Conservation (phyloP, 257 asterid genomes). For the Nicotiana sylvestris region DNA sequence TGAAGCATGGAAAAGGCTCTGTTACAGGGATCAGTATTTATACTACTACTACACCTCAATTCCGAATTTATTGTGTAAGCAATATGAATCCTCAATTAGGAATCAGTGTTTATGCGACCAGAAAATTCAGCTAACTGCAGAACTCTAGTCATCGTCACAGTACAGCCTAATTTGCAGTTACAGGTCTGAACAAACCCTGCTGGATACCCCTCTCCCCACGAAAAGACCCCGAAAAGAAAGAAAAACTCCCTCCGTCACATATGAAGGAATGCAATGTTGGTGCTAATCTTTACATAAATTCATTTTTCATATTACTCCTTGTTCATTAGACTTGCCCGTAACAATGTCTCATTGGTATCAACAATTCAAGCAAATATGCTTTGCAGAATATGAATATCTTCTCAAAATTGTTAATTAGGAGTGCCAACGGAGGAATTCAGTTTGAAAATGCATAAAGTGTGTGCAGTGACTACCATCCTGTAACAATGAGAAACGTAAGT, state of each 20-base stretch:
- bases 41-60: neutral
- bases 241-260: neutral
- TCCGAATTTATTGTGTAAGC: neutral
- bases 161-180: neutral
- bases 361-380: neutral
- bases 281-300: neutral
- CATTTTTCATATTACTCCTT: neutral
- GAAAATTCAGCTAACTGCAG: slow-evolving; percentile 2
- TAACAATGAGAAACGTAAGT: neutral
- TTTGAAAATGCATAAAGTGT: neutral
- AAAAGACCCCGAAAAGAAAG: neutral
- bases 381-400: neutral
- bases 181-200: neutral
- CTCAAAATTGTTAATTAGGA: neutral
- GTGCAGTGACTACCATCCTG: slow-evolving; percentile 4
- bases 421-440: neutral
- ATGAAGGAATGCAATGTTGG: neutral
- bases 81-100: neutral
- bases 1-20: neutral
- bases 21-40: neutral
- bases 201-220: neutral
- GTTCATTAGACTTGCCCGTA: neutral
- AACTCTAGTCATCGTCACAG: neutral
- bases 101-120: neutral
- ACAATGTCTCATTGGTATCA: neutral